Evolutionary conservation across 768 basidiomycete species (phyloP), one percentile per base, ranked within the genome.

Genomic region (Hygrocybe coccinea): DNA sequence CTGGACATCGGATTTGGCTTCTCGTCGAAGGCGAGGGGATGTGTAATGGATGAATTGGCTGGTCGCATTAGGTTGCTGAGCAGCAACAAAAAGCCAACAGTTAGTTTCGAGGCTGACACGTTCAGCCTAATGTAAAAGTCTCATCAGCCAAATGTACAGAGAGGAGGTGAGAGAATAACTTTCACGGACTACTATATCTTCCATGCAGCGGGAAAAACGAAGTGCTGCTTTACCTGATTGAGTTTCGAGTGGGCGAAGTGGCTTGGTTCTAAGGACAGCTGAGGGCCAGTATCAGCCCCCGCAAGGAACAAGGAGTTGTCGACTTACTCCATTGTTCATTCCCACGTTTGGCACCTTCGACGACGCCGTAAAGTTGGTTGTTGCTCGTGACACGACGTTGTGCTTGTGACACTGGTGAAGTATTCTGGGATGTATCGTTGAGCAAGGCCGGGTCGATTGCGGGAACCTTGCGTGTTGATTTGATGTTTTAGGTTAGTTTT

Each of bases 301-400:
- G 3, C 14, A 9, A 38, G 11, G 22, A n/a, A 24, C 14, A 37
- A 15, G 19, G 38, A 38, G 25, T 33, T 17, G n/a, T 11, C 17
- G 22, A 38, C 51, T 52, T 35, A 52, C 51, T 39, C 15, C 17
- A 52, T 52, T 38, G 34, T 5, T 37, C 38, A 25, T 54, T 54
- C 12, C 52, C 52, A 43, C 52, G 52, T 36, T 44, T 54, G 33
- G 34, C 43, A 14, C 52, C 52, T 38, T 54, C 52, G 25, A 54
- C 52, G 6, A 44, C 11, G 21, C 52, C 52, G 34, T 44, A 25
- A 10, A 33, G 9, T 7, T 12, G 21, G 29, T 54, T 54, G 15
- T 22, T 11, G 14, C 15, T 21, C 14, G 19, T 52, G 12, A 45
- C 22, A 12, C 25, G 36, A 19, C 34, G 24, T 17, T 48, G 36